Percentiles rank a stretch among this genome's conserved stretches.
These are phyloP conservation scores for Dacryopinax spathularia DNA, from an alignment of 768 basidiomycete genomes.

Conservation along the genomic window DNA sequence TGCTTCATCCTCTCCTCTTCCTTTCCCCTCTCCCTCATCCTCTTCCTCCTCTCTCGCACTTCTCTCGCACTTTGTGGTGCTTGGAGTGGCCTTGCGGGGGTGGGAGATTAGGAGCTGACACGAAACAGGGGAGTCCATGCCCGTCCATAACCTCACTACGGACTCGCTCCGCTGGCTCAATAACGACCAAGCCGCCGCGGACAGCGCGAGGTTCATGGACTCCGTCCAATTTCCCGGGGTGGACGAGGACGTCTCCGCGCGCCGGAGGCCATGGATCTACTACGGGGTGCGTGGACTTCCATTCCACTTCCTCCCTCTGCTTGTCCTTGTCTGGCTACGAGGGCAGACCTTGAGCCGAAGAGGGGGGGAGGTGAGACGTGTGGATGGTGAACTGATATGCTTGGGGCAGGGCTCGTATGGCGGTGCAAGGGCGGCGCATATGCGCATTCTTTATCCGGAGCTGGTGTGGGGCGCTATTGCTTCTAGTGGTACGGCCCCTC, in stretches of 20 bases:
- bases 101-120: too few relatives aligned
- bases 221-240: constrained; percentile 61
- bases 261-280: constrained; percentile 75
- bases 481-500: constrained; percentile 41
- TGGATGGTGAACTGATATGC: not conserved
- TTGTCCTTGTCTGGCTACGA: too few relatives aligned
- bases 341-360: too few relatives aligned
- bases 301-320: too few relatives aligned
- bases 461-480: constrained; percentile 84
- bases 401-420: constrained; percentile 63
- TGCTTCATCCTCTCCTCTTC: not conserved
- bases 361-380: too few relatives aligned
- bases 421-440: constrained; percentile 84
- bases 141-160: constrained; percentile 63
- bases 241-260: constrained; percentile 53
- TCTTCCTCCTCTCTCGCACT: too few relatives aligned
- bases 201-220: constrained; percentile 84
- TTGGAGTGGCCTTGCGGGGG: too few relatives aligned
- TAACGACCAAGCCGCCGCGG: constrained; percentile 77
- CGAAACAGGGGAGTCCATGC: constrained; percentile 50
- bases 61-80: too few relatives aligned
- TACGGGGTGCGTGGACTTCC: constrained; percentile 60
- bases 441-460: constrained; percentile 74
- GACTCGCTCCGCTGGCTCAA: constrained; percentile 77
- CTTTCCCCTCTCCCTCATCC: too few relatives aligned